Evolutionary conservation across 257 asterid species (phyloP).

Genomic region (Leonotis leonurus): DNA sequence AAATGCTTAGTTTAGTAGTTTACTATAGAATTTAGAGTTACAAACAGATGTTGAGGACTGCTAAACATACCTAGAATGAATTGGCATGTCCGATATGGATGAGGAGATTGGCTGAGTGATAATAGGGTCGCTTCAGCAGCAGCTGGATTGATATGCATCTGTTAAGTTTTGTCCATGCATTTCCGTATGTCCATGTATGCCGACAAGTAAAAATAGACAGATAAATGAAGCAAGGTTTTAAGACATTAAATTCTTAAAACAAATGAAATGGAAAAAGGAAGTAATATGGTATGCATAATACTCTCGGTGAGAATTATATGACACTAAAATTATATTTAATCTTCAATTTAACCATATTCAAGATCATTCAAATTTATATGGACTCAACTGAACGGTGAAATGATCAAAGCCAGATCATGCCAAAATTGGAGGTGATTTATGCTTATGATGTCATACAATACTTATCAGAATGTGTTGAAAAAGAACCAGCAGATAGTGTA

Average conservation of each 20-base stretch:
- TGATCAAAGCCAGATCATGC: too few species aligned
- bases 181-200: conserved; percentile 21
- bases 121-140: conserved; percentile 82
- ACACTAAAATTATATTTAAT: background rate
- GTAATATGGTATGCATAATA: background rate
- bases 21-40: background rate
- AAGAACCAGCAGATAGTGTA: too few species aligned
- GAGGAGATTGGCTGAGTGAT: conserved; percentile 67
- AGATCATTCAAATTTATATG: conserved; percentile 7
- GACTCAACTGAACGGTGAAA: too few species aligned
- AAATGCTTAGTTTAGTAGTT: conserved; percentile 10
- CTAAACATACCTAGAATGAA: conserved; percentile 73
- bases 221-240: conserved; percentile 14
- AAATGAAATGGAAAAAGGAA: background rate
- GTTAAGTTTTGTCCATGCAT: conserved; percentile 27
- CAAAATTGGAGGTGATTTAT: too few species aligned
- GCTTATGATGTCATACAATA: too few species aligned
- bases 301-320: background rate
- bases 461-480: too few species aligned
- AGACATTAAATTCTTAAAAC: conserved; percentile 1
- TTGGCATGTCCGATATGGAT: conserved; percentile 80
- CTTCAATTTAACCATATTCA: background rate
- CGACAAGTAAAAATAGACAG: conserved; percentile 17
- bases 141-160: conserved; percentile 78
- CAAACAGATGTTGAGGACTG: background rate